Base-by-base conservation (phyloP, 345 rosid genomes). In the Luvunga scandens region DNA sequence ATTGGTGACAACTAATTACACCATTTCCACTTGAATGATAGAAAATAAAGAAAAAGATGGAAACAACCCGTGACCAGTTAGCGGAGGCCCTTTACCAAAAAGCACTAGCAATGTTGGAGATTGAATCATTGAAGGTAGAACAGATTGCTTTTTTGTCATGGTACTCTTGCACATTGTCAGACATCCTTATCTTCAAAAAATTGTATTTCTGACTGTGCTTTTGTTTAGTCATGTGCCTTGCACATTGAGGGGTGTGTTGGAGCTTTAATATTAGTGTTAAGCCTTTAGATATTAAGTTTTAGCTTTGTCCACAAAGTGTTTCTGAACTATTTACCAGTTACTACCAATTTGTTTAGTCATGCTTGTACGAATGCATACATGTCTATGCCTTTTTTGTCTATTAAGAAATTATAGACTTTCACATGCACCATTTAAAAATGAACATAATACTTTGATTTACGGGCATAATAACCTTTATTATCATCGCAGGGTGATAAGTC, bases 61-160 rank as follows among this genome's bases (percentile, higher is more conserved):
- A 91, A 86, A 84, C 87, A 72, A 83, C 87, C 38, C 90, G 97
- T 63, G 98, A 96, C 86, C 98, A 89, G 76, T 81, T 96, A 71
- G 90, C 92, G 28, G 98, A 90, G 66, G 97, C 98, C 63, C 77
- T 96, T 18, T 94, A 94, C 86, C 96, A 90, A 75, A 96, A 96
- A 86, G 99, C 98, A 45, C 79, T 94, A 66, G 95, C 97, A 42
- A 56, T 92, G 73, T 87, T 88, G 13, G 93, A 86, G 77, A 80
- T 94, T 59, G 97, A 94, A 78, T 78, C 83, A 60, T 56, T 89
- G 68, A 86, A 90, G 95, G 98, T 86, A 82, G 22, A 65, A 53
- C 73, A 45, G 19, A 21, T 77, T 62, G 30, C 68, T 31, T 74
- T 53, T 56, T 7, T 59, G 13, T 22, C 59, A 9, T 66, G 16